Evolutionary conservation across 352 stramenopile species (phyloP).

Genomic region (Thraustotheca clavata): DNA sequence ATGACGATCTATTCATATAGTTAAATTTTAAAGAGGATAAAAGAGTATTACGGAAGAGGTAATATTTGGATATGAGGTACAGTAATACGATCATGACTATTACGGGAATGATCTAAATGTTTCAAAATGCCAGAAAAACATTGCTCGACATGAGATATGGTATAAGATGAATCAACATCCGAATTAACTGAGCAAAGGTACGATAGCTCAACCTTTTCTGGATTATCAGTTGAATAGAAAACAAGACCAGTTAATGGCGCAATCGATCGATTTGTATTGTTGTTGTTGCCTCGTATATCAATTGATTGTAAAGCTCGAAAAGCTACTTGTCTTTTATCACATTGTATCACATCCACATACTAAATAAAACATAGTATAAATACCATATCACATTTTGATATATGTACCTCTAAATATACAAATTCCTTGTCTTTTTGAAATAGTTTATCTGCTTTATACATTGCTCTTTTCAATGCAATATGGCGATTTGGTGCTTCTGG

Average conservation of each 20-base stretch:
- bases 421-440: slow-evolving; percentile 78
- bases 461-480: slow-evolving; percentile 73
- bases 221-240: slow-evolving; percentile 73
- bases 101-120: slow-evolving; percentile 74
- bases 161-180: slow-evolving; percentile 65
- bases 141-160: slow-evolving; percentile 81
- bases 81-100: slow-evolving; percentile 56
- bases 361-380: not conserved
- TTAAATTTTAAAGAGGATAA: not conserved
- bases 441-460: slow-evolving; percentile 66
- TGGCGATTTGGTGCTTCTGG: slow-evolving; percentile 58
- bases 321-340: slow-evolving; percentile 67
- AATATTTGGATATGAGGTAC: slow-evolving; percentile 28
- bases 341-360: slow-evolving; percentile 85
- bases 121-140: slow-evolving; percentile 76
- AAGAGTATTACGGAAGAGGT: not conserved
- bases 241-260: slow-evolving; percentile 80
- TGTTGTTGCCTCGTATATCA: slow-evolving; percentile 33
- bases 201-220: slow-evolving; percentile 64
- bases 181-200: slow-evolving; percentile 83
- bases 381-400: too few relatives aligned
- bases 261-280: slow-evolving; percentile 40
- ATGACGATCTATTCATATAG: not conserved
- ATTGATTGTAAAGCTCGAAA: slow-evolving; percentile 82
- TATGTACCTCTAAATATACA: slow-evolving; percentile 49